phyloP scores from a whole-genome alignment of 306 rosid genomes.

The Rubus idaeus region DNA sequence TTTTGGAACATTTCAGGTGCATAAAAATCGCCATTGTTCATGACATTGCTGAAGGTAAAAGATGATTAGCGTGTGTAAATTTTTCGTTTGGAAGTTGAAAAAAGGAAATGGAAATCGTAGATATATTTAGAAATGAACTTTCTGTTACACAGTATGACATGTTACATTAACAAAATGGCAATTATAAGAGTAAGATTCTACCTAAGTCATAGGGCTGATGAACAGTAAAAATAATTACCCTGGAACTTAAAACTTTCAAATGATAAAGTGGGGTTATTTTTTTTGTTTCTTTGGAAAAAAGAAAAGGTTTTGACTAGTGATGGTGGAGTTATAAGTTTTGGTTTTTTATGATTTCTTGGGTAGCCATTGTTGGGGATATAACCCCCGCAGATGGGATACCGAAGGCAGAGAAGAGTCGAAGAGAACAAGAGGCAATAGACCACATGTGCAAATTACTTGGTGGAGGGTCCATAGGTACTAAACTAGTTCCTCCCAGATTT shows the following conservation, averaged over 20 bases:
- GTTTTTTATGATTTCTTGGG: conserved; percentile 15
- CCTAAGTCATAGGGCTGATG: neutral
- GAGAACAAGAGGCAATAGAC: conserved; percentile 76
- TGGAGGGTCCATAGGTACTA: conserved; percentile 77
- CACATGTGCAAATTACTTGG: conserved; percentile 92
- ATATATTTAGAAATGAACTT: neutral
- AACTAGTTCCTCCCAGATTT: neutral
- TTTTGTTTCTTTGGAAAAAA: neutral
- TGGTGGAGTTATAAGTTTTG: conserved; percentile 11
- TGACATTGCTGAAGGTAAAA: conserved; percentile 83
- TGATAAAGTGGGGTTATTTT: no score
- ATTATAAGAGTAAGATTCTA: neutral
- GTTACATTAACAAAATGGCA: neutral
- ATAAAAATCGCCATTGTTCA: conserved; percentile 93
- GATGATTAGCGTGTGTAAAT: neutral
- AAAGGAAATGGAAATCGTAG: neutral
- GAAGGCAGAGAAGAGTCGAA: conserved; percentile 67
- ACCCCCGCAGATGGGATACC: conserved; percentile 77
- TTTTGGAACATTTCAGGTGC: conserved; percentile 55
- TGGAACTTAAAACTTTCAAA: neutral
- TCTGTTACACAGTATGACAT: neutral
- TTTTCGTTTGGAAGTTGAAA: neutral
- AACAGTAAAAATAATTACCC: neutral
- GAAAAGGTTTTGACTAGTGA: neutral
- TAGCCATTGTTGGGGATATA: conserved; percentile 97